Base-by-base conservation (phyloP, 148 eudicot species). In the Diospyros lotus region DNA sequence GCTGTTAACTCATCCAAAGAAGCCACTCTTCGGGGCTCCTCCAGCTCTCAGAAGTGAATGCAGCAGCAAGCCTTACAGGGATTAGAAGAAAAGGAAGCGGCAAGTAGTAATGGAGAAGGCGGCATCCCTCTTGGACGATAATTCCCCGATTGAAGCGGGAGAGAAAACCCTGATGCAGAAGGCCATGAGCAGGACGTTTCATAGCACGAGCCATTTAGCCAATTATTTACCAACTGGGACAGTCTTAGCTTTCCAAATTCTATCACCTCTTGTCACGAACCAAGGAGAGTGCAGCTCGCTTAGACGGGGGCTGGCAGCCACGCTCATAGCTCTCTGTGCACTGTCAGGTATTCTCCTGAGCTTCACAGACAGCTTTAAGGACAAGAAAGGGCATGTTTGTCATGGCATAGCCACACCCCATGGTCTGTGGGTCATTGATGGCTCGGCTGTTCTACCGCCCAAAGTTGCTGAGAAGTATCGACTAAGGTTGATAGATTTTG, bases 371-470 rank as follows among this genome's bases (percentile, higher is more conserved):
- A 89, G 93, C 78, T 83, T 89, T 80, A 91, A 80, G 79, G 93
- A 86, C 73, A 80, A 82, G 4, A 81, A 84, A 5, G 93, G 91
- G 1, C 78, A 81, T 18, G 65, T 87, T 4, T 84, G 73, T 55
- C 84, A 93, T 51, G 93, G 93, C 5, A 85, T 93, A 12, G 92
- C 89, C 73, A 91, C 91, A 0, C n/a, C 56, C 52, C 75, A 55
- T 0, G 96, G 98, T 38, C 58, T 93, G 52, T 89, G 96, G 96
- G 82, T 87, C 52, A 85, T 93, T 4, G 98, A 91, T 64, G 98
- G 92, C 45, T 79, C 90, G 1, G 80, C 67, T 4, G 74, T 78
- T 7, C 76, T 87, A 67, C 87, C 89, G 69, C 73, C 82, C 0
- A 83, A 85, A 61, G 74, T 75, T 15, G 87, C 87, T 18, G 76